phyloP scores from a whole-genome alignment of 2,329 filamentous ascomycete species.

The Ophiostoma himal-ulmi region DNA sequence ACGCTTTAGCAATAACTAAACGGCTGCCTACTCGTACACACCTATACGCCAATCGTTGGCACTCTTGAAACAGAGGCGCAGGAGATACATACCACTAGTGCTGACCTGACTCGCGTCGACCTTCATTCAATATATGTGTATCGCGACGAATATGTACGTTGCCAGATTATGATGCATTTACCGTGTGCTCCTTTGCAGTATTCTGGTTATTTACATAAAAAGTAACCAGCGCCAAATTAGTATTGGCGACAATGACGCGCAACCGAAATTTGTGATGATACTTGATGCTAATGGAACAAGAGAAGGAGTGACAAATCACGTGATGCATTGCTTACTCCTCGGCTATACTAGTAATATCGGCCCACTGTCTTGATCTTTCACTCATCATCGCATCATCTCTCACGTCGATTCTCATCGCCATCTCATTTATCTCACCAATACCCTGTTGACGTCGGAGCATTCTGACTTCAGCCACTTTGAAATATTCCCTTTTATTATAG shows the following conservation, averaged over 20 bases:
- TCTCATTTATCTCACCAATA: neutral
- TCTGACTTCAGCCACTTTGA: neutral
- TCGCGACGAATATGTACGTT: neutral
- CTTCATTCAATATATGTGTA: neutral
- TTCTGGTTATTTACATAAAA: neutral
- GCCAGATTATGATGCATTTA: neutral
- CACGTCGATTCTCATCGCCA: neutral
- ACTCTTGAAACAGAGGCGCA: neutral
- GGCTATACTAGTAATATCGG: neutral
- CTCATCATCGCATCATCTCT: conserved; percentile 3
- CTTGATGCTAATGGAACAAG: neutral
- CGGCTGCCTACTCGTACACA: neutral
- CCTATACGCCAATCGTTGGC: neutral
- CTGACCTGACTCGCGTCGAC: neutral
- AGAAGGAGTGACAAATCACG: neutral
- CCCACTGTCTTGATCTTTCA: neutral
- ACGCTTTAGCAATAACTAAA: neutral
- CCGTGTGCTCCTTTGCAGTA: neutral
- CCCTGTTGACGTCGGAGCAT: neutral
- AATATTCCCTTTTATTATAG: neutral
- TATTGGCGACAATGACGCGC: neutral
- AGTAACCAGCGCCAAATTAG: neutral
- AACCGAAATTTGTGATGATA: neutral
- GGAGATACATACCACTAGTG: neutral
- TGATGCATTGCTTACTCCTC: neutral